phyloP scores from a whole-genome alignment of 164 flowering plant genomes.

The Vitis vinifera region DNA sequence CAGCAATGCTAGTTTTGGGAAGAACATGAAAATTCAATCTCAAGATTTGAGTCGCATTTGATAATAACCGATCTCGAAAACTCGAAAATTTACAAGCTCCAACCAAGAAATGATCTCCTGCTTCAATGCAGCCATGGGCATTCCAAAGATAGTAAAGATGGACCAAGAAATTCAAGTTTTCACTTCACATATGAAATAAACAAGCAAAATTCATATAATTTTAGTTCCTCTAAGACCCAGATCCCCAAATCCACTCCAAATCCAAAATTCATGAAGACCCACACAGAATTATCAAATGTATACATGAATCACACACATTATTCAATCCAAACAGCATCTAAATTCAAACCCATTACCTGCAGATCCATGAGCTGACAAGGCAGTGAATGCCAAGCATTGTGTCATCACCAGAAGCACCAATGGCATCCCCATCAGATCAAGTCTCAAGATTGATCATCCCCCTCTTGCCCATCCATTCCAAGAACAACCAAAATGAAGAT shows the following conservation, averaged over 20 bases:
- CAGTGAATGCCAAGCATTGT: constrained; percentile 7
- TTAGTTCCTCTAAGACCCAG: constrained; percentile 1
- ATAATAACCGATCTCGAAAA: not conserved
- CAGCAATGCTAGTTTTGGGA: not conserved
- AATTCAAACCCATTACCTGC: constrained; percentile 40
- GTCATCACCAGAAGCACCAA: constrained; percentile 18
- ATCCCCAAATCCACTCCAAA: constrained; percentile 11
- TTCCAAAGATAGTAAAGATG: not conserved
- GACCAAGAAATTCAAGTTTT: too few species aligned
- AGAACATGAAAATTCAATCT: not conserved
- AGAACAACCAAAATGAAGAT: constrained; percentile 3
- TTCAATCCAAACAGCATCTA: constrained; percentile 3
- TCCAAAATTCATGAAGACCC: too few species aligned
- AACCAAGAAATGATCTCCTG: not conserved
- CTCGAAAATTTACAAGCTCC: not conserved
- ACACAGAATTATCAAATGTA: too few species aligned
- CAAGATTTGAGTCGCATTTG: not conserved
- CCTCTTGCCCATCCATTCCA: constrained; percentile 8
- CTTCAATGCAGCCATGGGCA: not conserved
- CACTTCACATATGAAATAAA: not conserved
- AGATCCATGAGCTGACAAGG: constrained; percentile 39
- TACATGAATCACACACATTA: not conserved
- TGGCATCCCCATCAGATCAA: constrained; percentile 30
- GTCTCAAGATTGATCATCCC: constrained; percentile 15
- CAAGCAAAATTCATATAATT: not conserved